Conservation (phyloP, 495 filamentous ascomycete species). For the Pyrenula aspistea region DNA sequence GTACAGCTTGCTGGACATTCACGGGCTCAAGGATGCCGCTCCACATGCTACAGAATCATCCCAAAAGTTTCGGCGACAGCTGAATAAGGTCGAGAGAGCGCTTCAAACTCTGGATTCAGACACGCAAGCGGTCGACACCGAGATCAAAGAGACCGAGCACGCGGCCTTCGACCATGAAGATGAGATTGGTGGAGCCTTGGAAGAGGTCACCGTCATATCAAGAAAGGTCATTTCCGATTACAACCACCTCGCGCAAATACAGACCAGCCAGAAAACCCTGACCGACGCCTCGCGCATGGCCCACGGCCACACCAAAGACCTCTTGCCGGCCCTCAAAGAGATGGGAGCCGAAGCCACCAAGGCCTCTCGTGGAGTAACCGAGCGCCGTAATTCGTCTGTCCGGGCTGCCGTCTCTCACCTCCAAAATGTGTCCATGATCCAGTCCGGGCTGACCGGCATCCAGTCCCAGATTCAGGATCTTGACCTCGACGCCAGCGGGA, state of each 20-base stretch:
- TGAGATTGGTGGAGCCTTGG: slow-evolving; percentile 45
- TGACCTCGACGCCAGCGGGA: slow-evolving; percentile 53
- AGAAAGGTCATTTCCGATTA: slow-evolving; percentile 82
- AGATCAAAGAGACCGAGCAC: slow-evolving; percentile 22
- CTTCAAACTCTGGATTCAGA: slow-evolving; percentile 40
- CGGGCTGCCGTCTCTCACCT: slow-evolving; percentile 55
- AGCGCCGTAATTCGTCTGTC: slow-evolving; percentile 47
- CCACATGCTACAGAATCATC: slow-evolving; percentile 28
- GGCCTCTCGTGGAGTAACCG: slow-evolving; percentile 52
- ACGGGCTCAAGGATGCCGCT: slow-evolving; percentile 54
- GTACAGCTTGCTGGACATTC: slow-evolving; percentile 58
- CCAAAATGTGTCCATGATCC: slow-evolving; percentile 67
- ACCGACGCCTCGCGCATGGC: slow-evolving; percentile 79
- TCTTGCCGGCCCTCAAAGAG: slow-evolving; percentile 68
- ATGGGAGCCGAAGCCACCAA: slow-evolving; percentile 65
- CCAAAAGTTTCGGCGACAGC: slow-evolving; percentile 39
- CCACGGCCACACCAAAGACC: slow-evolving; percentile 70
- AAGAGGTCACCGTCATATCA: slow-evolving; percentile 76
- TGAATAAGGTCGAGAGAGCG: slow-evolving; percentile 36
- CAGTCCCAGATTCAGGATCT: slow-evolving; percentile 59
- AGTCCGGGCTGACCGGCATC: slow-evolving; percentile 55
- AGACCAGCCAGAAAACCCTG: slow-evolving; percentile 56
- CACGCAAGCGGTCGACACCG: slow-evolving; percentile 36
- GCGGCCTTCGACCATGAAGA: slow-evolving; percentile 20
- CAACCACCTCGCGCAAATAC: slow-evolving; percentile 60